Percentiles rank a stretch among this genome's conserved stretches.
Conservation (phyloP, 1,139 yeast genomes). For the Blastobotrys aristatus region DNA sequence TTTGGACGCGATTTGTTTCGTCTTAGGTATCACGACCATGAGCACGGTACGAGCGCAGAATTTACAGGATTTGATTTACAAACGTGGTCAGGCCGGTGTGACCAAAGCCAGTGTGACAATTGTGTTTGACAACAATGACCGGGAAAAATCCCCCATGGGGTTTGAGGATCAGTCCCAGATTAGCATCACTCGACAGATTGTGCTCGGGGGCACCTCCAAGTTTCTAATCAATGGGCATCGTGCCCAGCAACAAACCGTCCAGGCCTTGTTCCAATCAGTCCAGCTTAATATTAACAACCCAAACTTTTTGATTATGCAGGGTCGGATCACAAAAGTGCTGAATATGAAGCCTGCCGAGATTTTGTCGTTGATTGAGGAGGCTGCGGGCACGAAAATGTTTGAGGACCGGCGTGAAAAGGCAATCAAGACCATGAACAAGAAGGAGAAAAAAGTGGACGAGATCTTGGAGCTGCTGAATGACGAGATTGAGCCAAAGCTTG, state of each 20-base stretch:
- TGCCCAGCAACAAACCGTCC: constrained; percentile 91
- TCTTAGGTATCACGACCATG: constrained; percentile 94
- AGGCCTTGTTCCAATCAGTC: constrained; percentile 86
- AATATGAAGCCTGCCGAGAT: constrained; percentile 95
- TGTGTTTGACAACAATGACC: constrained; percentile 83
- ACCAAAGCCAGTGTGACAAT: constrained; percentile 96
- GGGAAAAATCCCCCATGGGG: constrained; percentile 76
- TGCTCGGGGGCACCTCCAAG: constrained; percentile 87
- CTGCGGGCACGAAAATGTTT: constrained; percentile 95
- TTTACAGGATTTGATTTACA: constrained; percentile 88
- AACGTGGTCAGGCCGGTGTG: constrained; percentile 97
- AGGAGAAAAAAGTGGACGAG: constrained; percentile 77
- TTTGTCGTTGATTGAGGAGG: constrained; percentile 89
- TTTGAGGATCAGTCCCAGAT: constrained; percentile 76
- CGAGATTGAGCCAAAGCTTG: constrained; percentile 91
- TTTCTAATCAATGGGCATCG: constrained; percentile 93
- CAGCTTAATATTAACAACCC: constrained; percentile 96
- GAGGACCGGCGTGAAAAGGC: constrained; percentile 94
- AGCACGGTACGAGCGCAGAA: constrained; percentile 89
- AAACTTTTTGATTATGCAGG: constrained; percentile 96
- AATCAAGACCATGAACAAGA: constrained; percentile 83
- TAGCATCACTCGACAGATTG: constrained; percentile 87
- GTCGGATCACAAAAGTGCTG: constrained; percentile 92
- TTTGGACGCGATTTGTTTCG: constrained; percentile 94
- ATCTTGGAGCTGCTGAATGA: constrained; percentile 68